Evolutionary conservation across 805 yeast species (phyloP).

Genomic region (Ogataea neopini): DNA sequence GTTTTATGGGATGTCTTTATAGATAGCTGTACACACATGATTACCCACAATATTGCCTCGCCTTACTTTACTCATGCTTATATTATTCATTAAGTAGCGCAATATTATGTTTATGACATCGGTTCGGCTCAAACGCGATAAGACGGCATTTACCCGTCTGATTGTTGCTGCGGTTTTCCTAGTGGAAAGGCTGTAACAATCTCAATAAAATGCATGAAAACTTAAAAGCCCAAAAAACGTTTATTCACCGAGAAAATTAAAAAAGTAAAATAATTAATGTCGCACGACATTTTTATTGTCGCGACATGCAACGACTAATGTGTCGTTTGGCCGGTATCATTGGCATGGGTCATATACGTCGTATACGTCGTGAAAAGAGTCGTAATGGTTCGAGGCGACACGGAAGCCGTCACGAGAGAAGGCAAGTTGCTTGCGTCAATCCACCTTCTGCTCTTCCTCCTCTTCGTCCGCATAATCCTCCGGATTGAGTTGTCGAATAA

Average conservation of each 20-base stretch:
- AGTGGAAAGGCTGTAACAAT: neutral
- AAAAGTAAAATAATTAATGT: neutral
- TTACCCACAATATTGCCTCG: neutral
- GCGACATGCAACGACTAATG: too few relatives aligned
- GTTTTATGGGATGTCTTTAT: slow-evolving; percentile 3
- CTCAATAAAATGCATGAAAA: neutral
- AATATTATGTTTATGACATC: slow-evolving; percentile 1
- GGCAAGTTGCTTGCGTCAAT: too few relatives aligned
- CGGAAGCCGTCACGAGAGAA: too few relatives aligned
- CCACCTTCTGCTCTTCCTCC: too few relatives aligned
- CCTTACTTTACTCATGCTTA: neutral
- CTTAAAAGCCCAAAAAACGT: neutral
- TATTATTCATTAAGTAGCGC: neutral
- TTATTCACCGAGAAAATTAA: too few relatives aligned
- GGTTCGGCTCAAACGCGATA: neutral
- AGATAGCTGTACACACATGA: neutral
- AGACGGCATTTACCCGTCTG: neutral
- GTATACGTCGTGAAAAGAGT: too few relatives aligned
- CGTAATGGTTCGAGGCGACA: too few relatives aligned
- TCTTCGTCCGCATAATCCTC: slow-evolving; percentile 18
- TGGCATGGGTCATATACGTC: too few relatives aligned
- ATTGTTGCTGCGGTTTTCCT: too few relatives aligned
- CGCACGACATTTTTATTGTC: neutral
- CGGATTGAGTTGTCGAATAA: slow-evolving; percentile 69
- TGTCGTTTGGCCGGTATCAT: too few relatives aligned